Evolutionary conservation across 805 yeast species (phyloP), one percentile per base, ranked within the genome.

Genomic region (Schizosaccharomyces osmophilus): DNA sequence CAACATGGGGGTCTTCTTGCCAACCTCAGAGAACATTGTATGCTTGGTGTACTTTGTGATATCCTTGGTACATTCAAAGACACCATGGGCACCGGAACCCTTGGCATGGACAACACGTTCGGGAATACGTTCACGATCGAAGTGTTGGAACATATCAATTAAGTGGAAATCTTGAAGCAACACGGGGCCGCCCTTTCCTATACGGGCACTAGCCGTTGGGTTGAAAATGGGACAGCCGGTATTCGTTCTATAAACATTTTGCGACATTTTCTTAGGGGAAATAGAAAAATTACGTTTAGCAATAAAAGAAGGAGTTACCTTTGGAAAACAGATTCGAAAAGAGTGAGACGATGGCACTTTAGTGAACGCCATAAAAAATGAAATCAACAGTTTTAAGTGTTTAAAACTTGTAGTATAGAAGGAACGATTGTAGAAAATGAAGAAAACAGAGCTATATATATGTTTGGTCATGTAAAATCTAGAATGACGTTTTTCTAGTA

Each of bases 101-200:
- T 87, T 87, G 62, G 95, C 95, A 69, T 87, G 95, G 43, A 87
- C 95, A 62, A 87, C 95, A 73, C 95, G 78, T 74, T 87, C 95
- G 13, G 95, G 95, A 65, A 87, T 84, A 73, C 95, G 77, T 73
- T 87, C 95, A 66, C 95, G 78, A 73, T 85, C 94, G 68, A 87
- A 87, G 72, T 79, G 83, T 26, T 83, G 76, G 39, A 81, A 68
- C 58, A 76, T 71, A 66, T 81, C 85, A 55, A 81, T 69, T 62
- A 80, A 72, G 70, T 80, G 79, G 68, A 74, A 73, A 69, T 81
- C 85, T 69, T 80, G 83, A 59, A 81, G 67, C 61, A 81, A 72
- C 60, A 80, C 70, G 11, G 84, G 84, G 29, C 85, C 85, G 57
- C 71, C 76, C 29, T 76, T 75, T 65, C 82, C 81, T 43, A 81